Conservation (phyloP, 345 rosid species). For the Acer yangbiense region DNA sequence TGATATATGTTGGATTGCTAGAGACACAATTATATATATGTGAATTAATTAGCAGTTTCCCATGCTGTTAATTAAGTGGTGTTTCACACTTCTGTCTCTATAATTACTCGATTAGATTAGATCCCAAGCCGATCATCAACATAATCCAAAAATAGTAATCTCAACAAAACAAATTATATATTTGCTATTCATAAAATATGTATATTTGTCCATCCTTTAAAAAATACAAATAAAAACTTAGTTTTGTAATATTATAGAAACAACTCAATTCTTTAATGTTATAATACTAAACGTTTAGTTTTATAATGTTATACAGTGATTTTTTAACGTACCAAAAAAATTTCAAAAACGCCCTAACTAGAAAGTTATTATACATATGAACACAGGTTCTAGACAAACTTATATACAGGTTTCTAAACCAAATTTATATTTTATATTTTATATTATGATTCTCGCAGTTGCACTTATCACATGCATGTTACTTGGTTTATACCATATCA, state of each 20-base stretch:
- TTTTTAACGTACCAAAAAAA: no score
- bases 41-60: background rate
- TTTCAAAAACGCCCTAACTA: no score
- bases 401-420: background rate
- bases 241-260: no score
- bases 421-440: no score
- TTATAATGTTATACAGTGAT: no score
- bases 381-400: background rate
- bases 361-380: background rate
- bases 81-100: slow-evolving; percentile 14
- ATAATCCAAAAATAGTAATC: background rate
- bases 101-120: slow-evolving; percentile 1
- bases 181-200: background rate
- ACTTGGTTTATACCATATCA: slow-evolving; percentile 5
- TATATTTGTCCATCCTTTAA: no score
- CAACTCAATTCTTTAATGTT: no score
- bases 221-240: no score
- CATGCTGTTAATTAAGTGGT: background rate
- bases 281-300: no score
- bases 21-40: slow-evolving; percentile 5
- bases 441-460: background rate
- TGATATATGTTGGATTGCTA: slow-evolving; percentile 6
- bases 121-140: background rate
- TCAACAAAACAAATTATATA: background rate
- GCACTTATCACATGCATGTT: slow-evolving; percentile 10